Evolutionary conservation across 2,329 filamentous ascomycete genomes (phyloP).

Genomic region (Phymatotrichopsis omnivora): DNA sequence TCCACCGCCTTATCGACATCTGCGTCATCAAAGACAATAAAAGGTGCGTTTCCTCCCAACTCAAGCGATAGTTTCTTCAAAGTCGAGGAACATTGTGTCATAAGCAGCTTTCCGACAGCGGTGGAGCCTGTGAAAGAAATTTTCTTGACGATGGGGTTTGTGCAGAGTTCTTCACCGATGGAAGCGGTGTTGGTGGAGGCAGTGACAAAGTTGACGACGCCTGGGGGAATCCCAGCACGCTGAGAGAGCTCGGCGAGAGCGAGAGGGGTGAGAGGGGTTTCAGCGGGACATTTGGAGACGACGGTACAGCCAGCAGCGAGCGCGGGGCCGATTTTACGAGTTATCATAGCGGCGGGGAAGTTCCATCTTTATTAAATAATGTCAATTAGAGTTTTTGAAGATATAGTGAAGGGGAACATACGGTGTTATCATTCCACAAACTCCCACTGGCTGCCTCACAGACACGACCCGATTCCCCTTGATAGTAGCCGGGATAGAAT

Average conservation of each 20-base stretch:
- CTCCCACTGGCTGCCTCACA: conserved; percentile 72
- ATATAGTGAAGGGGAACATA: not conserved
- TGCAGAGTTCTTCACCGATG: conserved; percentile 67
- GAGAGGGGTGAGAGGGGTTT: conserved; percentile 85
- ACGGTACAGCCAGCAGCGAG: conserved; percentile 93
- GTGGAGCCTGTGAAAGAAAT: conserved; percentile 87
- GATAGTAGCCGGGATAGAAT: conserved; percentile 60
- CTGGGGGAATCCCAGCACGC: conserved; percentile 78
- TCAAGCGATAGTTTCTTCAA: conserved; percentile 84
- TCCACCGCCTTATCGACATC: conserved; percentile 75
- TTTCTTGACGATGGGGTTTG: conserved; percentile 68
- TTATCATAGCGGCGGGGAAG: conserved; percentile 70
- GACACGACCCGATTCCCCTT: conserved; percentile 67
- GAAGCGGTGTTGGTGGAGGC: conserved; percentile 67
- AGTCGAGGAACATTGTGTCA: conserved; percentile 78
- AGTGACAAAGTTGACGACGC: conserved; percentile 84
- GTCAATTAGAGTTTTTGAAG: not conserved
- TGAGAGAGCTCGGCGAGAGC: conserved; percentile 78
- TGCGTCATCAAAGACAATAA: conserved; percentile 94
- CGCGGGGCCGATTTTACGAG: conserved; percentile 59
- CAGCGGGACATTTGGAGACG: conserved; percentile 79
- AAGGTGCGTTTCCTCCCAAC: conserved; percentile 87
- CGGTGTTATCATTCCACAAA: conserved; percentile 42
- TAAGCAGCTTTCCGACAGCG: conserved; percentile 60
- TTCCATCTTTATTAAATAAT: conserved; percentile 52